phyloP scores from a whole-genome alignment of 768 basidiomycete genomes.

The Trametes cingulata region DNA sequence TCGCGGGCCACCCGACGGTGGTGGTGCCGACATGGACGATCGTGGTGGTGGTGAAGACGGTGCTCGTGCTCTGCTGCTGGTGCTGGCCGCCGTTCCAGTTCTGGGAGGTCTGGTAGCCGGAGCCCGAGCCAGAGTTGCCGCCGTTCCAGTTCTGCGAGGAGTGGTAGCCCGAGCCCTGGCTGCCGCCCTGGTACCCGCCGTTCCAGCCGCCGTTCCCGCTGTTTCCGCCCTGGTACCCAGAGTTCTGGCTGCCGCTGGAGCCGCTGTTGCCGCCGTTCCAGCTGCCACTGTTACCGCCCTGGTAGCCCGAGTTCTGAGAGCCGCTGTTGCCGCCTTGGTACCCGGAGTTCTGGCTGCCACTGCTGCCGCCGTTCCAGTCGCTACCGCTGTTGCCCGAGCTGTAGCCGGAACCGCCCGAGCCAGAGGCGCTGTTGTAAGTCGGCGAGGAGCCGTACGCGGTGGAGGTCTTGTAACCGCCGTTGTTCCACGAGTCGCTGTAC shows the following conservation, averaged over 20 bases:
- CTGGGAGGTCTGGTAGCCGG: not conserved
- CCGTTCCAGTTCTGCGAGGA: not conserved
- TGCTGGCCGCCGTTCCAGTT: not conserved
- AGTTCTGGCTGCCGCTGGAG: not conserved
- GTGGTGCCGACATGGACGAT: conserved; percentile 3
- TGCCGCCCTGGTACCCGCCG: not conserved
- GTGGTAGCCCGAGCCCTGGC: not conserved
- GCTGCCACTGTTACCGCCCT: not conserved
- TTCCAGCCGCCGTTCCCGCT: not conserved
- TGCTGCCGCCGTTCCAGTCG: not conserved
- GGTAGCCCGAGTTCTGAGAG: too few relatives aligned
- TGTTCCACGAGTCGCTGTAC: not conserved
- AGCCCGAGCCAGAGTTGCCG: not conserved
- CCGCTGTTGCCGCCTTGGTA: not conserved
- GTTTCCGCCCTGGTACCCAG: too few relatives aligned
- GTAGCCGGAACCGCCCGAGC: not conserved
- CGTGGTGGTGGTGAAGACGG: conserved; percentile 6
- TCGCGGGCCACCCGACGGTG: conserved; percentile 9
- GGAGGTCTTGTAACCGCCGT: not conserved
- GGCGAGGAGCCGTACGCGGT: not conserved
- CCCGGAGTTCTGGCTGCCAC: not conserved
- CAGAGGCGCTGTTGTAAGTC: not conserved
- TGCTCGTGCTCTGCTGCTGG: conserved; percentile 4
- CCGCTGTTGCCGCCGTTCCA: not conserved
- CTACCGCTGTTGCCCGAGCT: not conserved